Evolutionary conservation across 169 alveolate genomes (phyloP), one percentile per base, ranked within the genome.

Genomic region (Hepatocystis sp.): DNA sequence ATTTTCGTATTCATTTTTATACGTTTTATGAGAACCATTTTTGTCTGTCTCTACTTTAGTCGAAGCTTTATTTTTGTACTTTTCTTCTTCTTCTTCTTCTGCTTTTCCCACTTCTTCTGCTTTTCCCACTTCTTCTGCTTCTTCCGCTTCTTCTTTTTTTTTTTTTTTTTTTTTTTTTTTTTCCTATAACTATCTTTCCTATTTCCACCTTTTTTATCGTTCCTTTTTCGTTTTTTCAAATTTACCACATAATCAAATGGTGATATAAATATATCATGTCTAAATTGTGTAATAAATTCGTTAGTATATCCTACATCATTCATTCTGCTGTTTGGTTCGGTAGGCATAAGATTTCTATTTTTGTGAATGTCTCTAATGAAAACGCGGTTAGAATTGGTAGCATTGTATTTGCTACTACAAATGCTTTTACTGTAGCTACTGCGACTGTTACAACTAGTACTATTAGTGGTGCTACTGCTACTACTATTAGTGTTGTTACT

Each of bases 221-320:
- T 19, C 4, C 8, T 7, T 15, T 46, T 32, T 21, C 34, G 49
- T 52, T 17, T 30, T 4, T 39, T 51, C 5, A 32, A 56, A 27
- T 17, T 34, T n/a, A 51, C 34, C 30, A 71, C 86, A 44, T 56
- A 52, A 63, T 49, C 64, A 51, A 52, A 71, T 44, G 60, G 32
- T 56, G 55, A 39, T 46, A 60, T 15, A 34, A 56, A 71, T 27
- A 81, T 46, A 61, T 81, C 89, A 40, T 49, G 60, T 36, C 58
- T 61, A 52, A 81, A 61, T 23, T 81, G 64, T 8, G 23, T 81
- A 25, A 63, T 81, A 40, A 81, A 53, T 30, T 71, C 78, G 44
- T 58, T 71, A 10, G 61, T 56, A 49, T 71, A 71, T 42, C 71
- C 86, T 10, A 32, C 13, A 2, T 71, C 86, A 28, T 47, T 13